phyloP scores from a whole-genome alignment of 2,329 filamentous ascomycete genomes.

The Nannizziopsis arthrosporioides region DNA sequence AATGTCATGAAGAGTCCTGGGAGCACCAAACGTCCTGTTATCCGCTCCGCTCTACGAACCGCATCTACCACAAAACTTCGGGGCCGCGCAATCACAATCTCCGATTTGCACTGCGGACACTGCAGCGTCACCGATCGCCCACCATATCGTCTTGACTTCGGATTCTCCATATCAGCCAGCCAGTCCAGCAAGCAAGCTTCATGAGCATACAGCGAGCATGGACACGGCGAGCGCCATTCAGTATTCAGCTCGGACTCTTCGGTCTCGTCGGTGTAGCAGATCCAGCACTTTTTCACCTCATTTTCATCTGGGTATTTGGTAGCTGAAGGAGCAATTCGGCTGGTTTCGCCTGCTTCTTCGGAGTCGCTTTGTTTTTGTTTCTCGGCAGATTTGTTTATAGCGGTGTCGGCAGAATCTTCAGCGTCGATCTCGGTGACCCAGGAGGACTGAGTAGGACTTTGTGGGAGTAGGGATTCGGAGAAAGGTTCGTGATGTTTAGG shows the following conservation, averaged over 20 bases:
- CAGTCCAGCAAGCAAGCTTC: slow-evolving; percentile 82
- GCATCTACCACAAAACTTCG: slow-evolving; percentile 60
- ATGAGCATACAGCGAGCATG: slow-evolving; percentile 81
- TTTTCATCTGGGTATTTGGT: slow-evolving; percentile 16
- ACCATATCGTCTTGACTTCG: slow-evolving; percentile 39
- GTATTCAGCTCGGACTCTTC: slow-evolving; percentile 49
- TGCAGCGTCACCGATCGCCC: slow-evolving; percentile 51
- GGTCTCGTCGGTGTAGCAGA: slow-evolving; percentile 55
- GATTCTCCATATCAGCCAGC: slow-evolving; percentile 77
- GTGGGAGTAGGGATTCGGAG: slow-evolving; percentile 24
- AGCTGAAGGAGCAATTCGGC: slow-evolving; percentile 12
- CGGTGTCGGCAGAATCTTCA: not conserved
- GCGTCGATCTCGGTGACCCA: slow-evolving; percentile 9
- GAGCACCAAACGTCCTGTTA: slow-evolving; percentile 49
- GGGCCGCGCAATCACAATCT: slow-evolving; percentile 64
- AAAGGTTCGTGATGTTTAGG: not conserved
- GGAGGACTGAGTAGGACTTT: slow-evolving; percentile 13
- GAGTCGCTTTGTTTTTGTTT: slow-evolving; percentile 7
- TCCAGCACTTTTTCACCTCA: slow-evolving; percentile 51
- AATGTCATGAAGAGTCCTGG: slow-evolving; percentile 49
- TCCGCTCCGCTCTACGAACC: slow-evolving; percentile 47
- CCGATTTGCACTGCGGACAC: slow-evolving; percentile 81
- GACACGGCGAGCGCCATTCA: slow-evolving; percentile 78
- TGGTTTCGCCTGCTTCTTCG: not conserved
- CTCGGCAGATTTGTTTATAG: slow-evolving; percentile 11